Percentiles rank a stretch among this genome's conserved stretches.
Conservation (phyloP, 257 asterid species). For the Leonotis leonurus region DNA sequence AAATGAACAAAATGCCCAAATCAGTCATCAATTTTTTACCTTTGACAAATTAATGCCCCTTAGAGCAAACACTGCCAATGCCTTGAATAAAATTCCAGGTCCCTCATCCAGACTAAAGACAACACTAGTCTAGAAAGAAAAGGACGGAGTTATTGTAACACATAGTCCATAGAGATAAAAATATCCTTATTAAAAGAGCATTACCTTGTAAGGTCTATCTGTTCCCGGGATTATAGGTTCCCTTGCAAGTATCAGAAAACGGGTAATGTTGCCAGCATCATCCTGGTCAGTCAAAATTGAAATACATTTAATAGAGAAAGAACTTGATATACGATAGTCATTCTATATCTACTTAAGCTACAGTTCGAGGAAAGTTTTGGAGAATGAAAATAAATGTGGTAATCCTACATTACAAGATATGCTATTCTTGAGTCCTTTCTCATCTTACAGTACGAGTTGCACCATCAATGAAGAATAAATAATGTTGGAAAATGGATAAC, state of each 20-base stretch:
- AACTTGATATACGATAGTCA: neutral
- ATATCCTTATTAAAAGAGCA: conserved; percentile 5
- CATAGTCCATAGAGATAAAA: conserved; percentile 24
- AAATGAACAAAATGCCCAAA: neutral
- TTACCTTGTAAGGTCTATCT: conserved; percentile 33
- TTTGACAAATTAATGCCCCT: conserved; percentile 75
- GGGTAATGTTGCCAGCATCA: conserved; percentile 60
- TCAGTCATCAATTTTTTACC: conserved; percentile 41
- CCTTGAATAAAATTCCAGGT: conserved; percentile 95
- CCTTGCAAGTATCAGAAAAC: conserved; percentile 90
- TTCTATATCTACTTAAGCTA: neutral
- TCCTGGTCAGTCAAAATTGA: conserved; percentile 49
- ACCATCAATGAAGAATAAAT: neutral
- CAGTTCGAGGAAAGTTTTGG: neutral
- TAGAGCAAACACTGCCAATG: conserved; percentile 83
- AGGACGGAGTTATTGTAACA: neutral
- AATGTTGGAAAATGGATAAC: neutral
- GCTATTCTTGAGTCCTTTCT: neutral
- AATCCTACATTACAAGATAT: neutral
- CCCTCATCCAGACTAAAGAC: conserved; percentile 94
- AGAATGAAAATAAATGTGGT: neutral
- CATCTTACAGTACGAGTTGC: neutral
- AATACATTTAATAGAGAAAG: conserved; percentile 3
- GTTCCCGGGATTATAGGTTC: conserved; percentile 44
- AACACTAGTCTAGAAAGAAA: conserved; percentile 64